Evolutionary conservation across 176 grass and related monocot genomes (phyloP).

Genomic region (Saccharum spontaneum): DNA sequence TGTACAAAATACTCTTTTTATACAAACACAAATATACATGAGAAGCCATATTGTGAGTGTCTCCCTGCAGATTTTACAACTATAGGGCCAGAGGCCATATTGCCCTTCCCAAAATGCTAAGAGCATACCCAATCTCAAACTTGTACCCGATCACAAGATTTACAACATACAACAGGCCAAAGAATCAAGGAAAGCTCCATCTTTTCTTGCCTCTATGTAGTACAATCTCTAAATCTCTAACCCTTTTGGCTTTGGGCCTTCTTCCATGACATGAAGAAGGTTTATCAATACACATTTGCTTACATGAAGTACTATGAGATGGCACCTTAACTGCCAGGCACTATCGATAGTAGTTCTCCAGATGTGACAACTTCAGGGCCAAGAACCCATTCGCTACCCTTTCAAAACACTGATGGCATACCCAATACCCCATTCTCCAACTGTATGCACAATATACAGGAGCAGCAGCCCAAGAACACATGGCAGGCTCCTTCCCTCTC

Average conservation of each 20-base stretch:
- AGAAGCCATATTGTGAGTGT: too few species aligned
- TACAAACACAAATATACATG: too few species aligned
- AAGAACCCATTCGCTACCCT: neutral
- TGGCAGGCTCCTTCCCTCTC: neutral
- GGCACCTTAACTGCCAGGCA: neutral
- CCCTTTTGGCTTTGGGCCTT: neutral
- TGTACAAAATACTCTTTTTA: too few species aligned
- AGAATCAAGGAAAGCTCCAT: slow-evolving; percentile 15
- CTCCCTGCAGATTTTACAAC: neutral
- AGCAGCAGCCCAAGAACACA: slow-evolving; percentile 24
- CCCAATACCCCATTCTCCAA: neutral
- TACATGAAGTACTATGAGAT: neutral
- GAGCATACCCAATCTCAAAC: neutral
- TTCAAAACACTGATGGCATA: neutral
- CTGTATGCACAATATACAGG: neutral
- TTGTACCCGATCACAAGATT: neutral
- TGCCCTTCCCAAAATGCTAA: neutral
- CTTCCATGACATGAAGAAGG: neutral
- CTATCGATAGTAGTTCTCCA: neutral
- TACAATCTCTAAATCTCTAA: neutral
- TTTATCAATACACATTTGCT: neutral
- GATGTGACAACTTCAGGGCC: neutral
- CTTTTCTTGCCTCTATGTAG: neutral
- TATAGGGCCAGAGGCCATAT: neutral
- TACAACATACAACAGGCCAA: neutral